Percentiles rank a stretch among this genome's conserved stretches.
These are phyloP conservation scores for Debaryomycetaceae sp. DNA, from an alignment of 1,139 yeast genomes.

Conservation along the genomic window DNA sequence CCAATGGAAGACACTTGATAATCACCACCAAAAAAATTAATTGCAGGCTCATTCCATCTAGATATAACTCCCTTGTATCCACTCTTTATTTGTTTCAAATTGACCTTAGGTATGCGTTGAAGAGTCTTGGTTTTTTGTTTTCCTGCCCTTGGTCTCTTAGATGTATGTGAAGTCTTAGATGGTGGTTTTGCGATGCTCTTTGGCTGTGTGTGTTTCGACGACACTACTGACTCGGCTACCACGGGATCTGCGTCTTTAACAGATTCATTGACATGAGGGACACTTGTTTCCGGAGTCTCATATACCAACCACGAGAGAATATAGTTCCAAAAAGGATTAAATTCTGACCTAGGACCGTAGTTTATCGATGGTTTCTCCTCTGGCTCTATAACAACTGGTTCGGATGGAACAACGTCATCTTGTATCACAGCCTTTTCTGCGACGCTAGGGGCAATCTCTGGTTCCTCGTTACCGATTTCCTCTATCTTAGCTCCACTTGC, in stretches of 20 bases:
- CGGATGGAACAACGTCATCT: neutral
- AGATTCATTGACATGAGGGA: neutral
- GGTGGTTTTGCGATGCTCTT: neutral
- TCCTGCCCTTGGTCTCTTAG: neutral
- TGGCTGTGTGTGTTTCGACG: neutral
- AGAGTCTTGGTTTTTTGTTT: neutral
- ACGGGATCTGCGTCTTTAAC: neutral
- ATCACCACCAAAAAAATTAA: constrained; percentile 14
- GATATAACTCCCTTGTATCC: constrained; percentile 20
- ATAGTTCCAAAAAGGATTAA: constrained; percentile 38
- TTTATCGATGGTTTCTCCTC: neutral
- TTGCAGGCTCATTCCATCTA: constrained; percentile 37
- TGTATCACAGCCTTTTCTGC: neutral
- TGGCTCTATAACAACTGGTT: constrained; percentile 1
- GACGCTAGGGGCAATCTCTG: neutral
- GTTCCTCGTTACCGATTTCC: neutral
- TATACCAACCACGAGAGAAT: constrained; percentile 37
- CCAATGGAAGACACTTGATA: neutral
- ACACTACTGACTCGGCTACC: neutral
- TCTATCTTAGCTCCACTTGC: neutral
- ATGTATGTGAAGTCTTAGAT: neutral
- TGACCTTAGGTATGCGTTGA: constrained; percentile 3
- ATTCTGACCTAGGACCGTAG: constrained; percentile 26
- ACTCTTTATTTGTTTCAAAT: constrained; percentile 18
- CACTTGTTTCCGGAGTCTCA: constrained; percentile 9